These are phyloP conservation scores for Trichosanthes truncata DNA, from an alignment of 306 rosid genomes.

Conservation along the genomic window DNA sequence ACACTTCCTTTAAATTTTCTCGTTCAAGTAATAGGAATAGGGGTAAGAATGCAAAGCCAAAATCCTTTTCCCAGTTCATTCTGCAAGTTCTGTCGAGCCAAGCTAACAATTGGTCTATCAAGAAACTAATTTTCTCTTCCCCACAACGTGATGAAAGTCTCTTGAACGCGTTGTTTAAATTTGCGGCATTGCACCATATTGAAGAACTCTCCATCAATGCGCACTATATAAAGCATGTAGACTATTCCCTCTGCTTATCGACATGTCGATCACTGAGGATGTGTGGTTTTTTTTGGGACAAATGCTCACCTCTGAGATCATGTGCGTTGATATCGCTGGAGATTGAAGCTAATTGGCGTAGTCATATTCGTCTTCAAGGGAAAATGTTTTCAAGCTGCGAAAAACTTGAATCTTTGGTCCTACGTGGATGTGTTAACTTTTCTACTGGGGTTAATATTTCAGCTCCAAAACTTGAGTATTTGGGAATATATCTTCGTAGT, in stretches of 20 bases:
- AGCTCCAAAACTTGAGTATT: too few species aligned
- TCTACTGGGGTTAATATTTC: neutral
- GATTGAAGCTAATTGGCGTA: neutral
- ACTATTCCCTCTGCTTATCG: neutral
- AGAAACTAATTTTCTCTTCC: neutral
- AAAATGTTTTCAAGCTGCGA: neutral
- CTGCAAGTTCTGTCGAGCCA: neutral
- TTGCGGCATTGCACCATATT: neutral
- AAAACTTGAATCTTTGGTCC: neutral
- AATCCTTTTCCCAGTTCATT: neutral
- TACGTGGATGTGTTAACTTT: neutral
- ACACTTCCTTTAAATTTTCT: too few species aligned
- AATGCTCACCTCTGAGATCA: neutral
- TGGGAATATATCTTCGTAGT: too few species aligned
- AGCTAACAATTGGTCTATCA: neutral
- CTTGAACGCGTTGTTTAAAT: neutral
- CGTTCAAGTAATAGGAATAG: too few species aligned
- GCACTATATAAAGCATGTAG: neutral
- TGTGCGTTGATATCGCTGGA: neutral
- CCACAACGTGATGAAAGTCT: neutral
- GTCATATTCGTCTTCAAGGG: neutral
- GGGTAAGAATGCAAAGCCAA: neutral
- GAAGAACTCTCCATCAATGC: neutral
- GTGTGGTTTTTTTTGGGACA: neutral
- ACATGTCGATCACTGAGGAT: neutral